Conservation (phyloP, 176 grass and related monocot genomes). For the Aegilops sharonensis region DNA sequence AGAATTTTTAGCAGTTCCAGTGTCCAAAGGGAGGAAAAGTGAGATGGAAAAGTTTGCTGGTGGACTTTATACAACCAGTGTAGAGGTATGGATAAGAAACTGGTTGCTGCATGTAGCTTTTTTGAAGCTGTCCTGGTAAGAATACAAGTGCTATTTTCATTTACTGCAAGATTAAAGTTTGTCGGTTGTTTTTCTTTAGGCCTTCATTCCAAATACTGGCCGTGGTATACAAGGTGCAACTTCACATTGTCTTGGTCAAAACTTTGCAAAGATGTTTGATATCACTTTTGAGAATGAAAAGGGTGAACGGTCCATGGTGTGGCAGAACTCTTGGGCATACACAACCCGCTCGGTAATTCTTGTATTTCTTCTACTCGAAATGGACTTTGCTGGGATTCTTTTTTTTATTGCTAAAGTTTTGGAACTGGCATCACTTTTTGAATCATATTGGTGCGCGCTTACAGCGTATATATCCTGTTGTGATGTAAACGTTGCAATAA, state of each 20-base stretch:
- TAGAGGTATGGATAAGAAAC: slow-evolving; percentile 64
- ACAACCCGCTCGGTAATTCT: slow-evolving; percentile 91
- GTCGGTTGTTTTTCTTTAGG: slow-evolving; percentile 40
- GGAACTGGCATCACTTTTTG: neutral
- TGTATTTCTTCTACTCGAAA: slow-evolving; percentile 8
- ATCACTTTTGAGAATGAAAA: slow-evolving; percentile 98
- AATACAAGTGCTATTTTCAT: slow-evolving; percentile 9
- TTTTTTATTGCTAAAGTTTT: neutral
- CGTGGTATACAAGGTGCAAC: slow-evolving; percentile 97
- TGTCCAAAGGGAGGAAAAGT: slow-evolving; percentile 88
- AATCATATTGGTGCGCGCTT: neutral
- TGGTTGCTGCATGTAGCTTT: neutral
- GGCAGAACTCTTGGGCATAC: slow-evolving; percentile 99
- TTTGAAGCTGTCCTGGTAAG: neutral
- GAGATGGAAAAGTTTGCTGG: slow-evolving; percentile 98
- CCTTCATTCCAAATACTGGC: slow-evolving; percentile 79
- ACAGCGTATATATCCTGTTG: neutral
- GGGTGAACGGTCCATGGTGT: slow-evolving; percentile 83
- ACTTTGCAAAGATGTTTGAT: slow-evolving; percentile 96
- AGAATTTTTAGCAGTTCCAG: slow-evolving; percentile 94
- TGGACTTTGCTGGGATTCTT: neutral
- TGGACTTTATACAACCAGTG: slow-evolving; percentile 89
- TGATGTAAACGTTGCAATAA: neutral
- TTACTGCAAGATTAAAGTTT: slow-evolving; percentile 1
- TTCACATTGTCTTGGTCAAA: slow-evolving; percentile 95